A percentile compares a stretch with the other conserved stretches of the same genome.
Evolutionary conservation across 192 early-diverging fungal genomes (phyloP).

Genomic region (Pilaira anomala): DNA sequence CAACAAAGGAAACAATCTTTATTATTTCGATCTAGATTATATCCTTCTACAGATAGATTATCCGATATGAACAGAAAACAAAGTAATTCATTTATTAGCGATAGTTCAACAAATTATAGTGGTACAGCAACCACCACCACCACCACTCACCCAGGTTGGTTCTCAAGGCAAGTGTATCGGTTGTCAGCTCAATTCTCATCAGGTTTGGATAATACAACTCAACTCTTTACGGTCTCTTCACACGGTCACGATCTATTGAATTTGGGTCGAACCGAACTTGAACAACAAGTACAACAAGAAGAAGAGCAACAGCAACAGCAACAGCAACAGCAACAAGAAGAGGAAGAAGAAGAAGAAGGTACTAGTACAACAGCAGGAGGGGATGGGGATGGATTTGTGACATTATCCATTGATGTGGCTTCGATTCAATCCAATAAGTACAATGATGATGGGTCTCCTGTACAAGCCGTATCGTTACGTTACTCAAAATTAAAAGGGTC

Average conservation of each 20-base stretch:
- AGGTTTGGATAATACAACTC: background rate
- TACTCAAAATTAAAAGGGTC: constrained; percentile 22
- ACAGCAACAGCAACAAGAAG: background rate
- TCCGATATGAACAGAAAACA: background rate
- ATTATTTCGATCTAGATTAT: constrained; percentile 9
- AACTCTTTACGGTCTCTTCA: background rate
- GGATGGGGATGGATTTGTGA: constrained; percentile 11
- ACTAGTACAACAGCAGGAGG: background rate
- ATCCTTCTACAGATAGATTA: constrained; percentile 8
- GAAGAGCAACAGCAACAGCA: background rate
- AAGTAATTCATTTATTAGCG: background rate
- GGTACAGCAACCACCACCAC: too few relatives aligned
- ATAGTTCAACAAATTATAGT: background rate
- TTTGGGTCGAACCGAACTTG: constrained; percentile 1
- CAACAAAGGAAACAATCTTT: background rate
- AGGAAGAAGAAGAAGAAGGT: background rate
- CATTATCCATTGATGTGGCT: constrained; percentile 22
- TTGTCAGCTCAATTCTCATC: constrained; percentile 6
- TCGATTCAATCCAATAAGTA: constrained; percentile 2
- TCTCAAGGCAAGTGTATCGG: background rate
- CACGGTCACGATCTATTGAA: constrained; percentile 4
- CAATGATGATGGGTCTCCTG: constrained; percentile 10
- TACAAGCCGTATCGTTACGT: constrained; percentile 3
- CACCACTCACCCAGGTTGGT: background rate
- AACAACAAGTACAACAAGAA: constrained; percentile 5